A percentile compares a stretch with the other conserved stretches of the same genome.
Evolutionary conservation across 2,329 filamentous ascomycete genomes (phyloP).

Genomic region (Zymoseptoria pseudotritici): DNA sequence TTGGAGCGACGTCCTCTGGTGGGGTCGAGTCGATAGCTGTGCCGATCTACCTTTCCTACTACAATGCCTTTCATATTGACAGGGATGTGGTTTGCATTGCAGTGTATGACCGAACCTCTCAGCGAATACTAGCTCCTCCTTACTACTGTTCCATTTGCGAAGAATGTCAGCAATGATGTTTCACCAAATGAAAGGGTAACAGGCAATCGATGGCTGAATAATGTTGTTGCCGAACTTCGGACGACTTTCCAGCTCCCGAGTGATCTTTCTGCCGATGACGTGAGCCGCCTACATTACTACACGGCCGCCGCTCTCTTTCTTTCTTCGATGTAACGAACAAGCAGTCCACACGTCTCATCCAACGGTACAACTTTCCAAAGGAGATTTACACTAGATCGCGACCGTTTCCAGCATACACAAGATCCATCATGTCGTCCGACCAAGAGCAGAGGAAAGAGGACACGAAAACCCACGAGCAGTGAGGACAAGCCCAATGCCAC

Average conservation of each 20-base stretch:
- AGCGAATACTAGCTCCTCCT: too few species aligned
- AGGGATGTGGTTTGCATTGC: background rate
- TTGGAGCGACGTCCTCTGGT: background rate
- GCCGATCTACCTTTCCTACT: background rate
- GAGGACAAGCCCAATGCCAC: background rate
- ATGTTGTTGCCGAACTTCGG: background rate
- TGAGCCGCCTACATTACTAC: constrained; percentile 1
- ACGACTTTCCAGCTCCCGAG: constrained; percentile 39
- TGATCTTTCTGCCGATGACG: constrained; percentile 22
- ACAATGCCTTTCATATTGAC: background rate
- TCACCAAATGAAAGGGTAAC: background rate
- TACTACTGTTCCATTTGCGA: too few species aligned
- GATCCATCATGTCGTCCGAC: constrained; percentile 22
- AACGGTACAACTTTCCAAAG: background rate
- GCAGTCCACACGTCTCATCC: background rate
- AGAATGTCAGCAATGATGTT: background rate
- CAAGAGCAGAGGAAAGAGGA: constrained; percentile 21
- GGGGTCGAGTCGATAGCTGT: background rate
- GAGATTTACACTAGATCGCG: background rate
- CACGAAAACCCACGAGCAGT: constrained; percentile 22
- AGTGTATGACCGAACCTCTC: too few species aligned
- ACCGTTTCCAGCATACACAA: background rate
- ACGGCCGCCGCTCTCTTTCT: background rate
- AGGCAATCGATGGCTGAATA: background rate
- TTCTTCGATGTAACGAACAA: background rate